Percentiles rank a stretch among this genome's conserved stretches.
Conservation (phyloP, 345 rosid genomes). For the Arabidopsis arenosa region DNA sequence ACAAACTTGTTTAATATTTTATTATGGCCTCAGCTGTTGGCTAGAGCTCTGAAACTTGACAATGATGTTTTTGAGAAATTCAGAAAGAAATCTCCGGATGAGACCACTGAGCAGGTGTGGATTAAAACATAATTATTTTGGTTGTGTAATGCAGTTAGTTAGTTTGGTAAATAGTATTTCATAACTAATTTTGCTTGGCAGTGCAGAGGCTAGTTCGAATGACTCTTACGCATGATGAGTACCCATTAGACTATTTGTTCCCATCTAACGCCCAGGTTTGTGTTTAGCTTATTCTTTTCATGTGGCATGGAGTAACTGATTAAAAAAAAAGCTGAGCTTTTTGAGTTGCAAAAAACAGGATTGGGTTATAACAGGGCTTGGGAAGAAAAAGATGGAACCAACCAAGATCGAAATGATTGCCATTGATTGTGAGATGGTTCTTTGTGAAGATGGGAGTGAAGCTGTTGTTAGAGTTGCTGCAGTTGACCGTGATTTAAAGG, state of each 20-base stretch:
- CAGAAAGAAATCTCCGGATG: conserved; percentile 47
- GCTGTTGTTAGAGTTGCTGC: conserved; percentile 76
- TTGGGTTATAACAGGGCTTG: conserved; percentile 63
- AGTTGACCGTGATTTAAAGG: conserved; percentile 69
- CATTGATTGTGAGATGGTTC: conserved; percentile 97
- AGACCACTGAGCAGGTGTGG: conserved; percentile 65
- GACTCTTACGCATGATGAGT: conserved; percentile 67
- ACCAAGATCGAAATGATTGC: conserved; percentile 51
- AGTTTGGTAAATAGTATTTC: not conserved
- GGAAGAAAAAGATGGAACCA: conserved; percentile 37
- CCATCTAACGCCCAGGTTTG: conserved; percentile 68
- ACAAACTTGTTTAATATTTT: not conserved
- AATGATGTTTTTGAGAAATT: conserved; percentile 42
- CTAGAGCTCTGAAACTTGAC: conserved; percentile 49
- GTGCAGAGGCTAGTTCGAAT: conserved; percentile 75
- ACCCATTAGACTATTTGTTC: conserved; percentile 58
- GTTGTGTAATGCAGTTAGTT: conserved; percentile 8
- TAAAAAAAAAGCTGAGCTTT: not conserved
- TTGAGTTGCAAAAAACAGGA: conserved; percentile 49
- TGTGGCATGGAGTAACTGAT: not conserved
- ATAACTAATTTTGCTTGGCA: conserved; percentile 41
- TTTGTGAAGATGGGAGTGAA: conserved; percentile 87
- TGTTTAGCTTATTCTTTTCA: not conserved
- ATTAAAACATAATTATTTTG: not conserved
- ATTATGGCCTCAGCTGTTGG: conserved; percentile 50